Percentiles rank a stretch among this genome's conserved stretches.
Conservation (phyloP, 116 monocot genomes). For the Papilionanthe hybrid region DNA sequence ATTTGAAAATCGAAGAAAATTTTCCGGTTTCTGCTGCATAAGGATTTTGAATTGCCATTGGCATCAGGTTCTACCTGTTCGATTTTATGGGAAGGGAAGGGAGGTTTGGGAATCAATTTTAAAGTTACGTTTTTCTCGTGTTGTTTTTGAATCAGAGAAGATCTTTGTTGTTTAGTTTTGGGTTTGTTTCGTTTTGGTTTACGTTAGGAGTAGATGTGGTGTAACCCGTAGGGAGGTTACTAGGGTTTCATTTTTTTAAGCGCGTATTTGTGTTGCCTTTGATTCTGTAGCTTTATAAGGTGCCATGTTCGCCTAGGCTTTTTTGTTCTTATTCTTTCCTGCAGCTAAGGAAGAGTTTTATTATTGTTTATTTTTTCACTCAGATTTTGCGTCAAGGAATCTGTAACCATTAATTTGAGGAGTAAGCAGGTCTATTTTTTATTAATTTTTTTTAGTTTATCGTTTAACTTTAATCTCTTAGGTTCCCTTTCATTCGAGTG, state of each 20-base stretch:
- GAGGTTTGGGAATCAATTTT: neutral
- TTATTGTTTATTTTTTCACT: too few species aligned
- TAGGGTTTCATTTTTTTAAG: neutral
- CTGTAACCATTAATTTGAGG: too few species aligned
- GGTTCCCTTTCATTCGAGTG: too few species aligned
- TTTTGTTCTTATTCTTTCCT: neutral
- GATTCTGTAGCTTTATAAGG: neutral
- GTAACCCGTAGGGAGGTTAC: neutral
- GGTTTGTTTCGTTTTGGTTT: neutral
- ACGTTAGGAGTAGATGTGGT: neutral
- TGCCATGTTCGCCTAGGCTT: neutral
- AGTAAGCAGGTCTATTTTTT: too few species aligned
- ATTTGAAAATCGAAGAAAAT: neutral
- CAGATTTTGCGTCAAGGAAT: too few species aligned
- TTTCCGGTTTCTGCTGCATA: neutral
- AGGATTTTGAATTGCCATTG: neutral
- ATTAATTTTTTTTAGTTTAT: too few species aligned
- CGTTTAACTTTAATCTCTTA: too few species aligned
- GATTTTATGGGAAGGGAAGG: neutral
- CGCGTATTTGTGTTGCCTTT: neutral
- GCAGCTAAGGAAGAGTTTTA: neutral
- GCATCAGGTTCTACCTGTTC: neutral
- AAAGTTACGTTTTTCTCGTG: neutral
- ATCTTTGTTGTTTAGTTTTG: neutral
- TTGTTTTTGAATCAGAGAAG: neutral